These are phyloP conservation scores for Colletotrichum sp. DNA, from an alignment of 2,329 filamentous ascomycete genomes.

Conservation along the genomic window DNA sequence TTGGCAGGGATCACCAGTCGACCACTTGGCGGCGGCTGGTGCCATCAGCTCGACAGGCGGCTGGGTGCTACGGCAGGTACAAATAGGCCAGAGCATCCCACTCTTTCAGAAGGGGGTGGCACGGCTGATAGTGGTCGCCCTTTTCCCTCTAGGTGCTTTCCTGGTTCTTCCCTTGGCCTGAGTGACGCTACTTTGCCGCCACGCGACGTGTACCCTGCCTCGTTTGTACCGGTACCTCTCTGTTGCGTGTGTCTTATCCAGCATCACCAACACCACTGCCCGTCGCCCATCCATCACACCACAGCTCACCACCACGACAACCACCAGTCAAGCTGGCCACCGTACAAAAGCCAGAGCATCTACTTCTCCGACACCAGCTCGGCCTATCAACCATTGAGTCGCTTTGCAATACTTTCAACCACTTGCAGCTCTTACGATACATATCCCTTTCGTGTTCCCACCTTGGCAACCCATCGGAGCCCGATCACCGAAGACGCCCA, in stretches of 20 bases:
- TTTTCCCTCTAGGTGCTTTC: not conserved
- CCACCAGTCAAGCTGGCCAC: not conserved
- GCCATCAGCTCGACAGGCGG: not conserved
- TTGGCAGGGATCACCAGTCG: not conserved
- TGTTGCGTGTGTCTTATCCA: not conserved
- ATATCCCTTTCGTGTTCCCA: not conserved
- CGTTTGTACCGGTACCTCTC: not conserved
- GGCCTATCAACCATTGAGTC: not conserved
- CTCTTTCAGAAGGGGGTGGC: conserved; percentile 15
- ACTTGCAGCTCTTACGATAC: not conserved
- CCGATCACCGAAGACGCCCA: not conserved
- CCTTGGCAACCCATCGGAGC: not conserved
- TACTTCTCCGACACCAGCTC: not conserved
- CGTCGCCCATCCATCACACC: not conserved
- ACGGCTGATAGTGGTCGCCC: conserved; percentile 1
- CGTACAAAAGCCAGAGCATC: not conserved
- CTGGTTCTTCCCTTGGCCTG: not conserved
- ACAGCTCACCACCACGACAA: not conserved
- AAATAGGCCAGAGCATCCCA: conserved; percentile 17
- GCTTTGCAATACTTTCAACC: not conserved
- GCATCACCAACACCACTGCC: not conserved
- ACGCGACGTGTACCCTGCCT: not conserved
- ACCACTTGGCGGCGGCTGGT: conserved; percentile 3
- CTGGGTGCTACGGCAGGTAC: conserved; percentile 10
- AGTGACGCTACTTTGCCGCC: not conserved